Evolutionary conservation across 345 rosid species (phyloP).

Genomic region (Atalantia buxifolia): DNA sequence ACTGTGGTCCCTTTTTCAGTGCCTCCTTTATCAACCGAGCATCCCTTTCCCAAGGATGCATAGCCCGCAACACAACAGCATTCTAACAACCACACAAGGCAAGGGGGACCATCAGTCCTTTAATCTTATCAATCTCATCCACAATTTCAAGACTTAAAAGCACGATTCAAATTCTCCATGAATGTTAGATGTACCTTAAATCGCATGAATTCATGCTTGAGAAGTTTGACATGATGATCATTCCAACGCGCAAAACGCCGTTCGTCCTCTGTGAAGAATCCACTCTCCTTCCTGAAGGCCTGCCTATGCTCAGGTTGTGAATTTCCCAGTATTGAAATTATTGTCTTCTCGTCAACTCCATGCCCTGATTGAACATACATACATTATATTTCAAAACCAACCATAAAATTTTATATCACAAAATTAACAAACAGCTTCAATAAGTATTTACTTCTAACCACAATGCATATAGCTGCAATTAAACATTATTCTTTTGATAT

Average conservation of each 20-base stretch:
- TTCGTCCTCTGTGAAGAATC: constrained; percentile 67
- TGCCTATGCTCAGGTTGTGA: constrained; percentile 54
- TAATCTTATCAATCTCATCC: neutral
- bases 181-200: constrained; percentile 48
- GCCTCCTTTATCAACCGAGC: constrained; percentile 75
- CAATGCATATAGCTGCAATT: too few species aligned
- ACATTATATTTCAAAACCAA: neutral
- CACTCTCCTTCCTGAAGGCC: constrained; percentile 49
- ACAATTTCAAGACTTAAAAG: neutral
- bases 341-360: constrained; percentile 76
- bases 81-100: constrained; percentile 35
- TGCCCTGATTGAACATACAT: constrained; percentile 38
- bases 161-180: neutral
- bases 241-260: constrained; percentile 73
- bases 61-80: constrained; percentile 63
- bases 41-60: constrained; percentile 97
- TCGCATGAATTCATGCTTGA: constrained; percentile 73
- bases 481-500: too few species aligned
- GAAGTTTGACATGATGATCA: constrained; percentile 45
- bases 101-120: too few species aligned
- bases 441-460: too few species aligned
- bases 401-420: neutral
- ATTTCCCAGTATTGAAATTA: constrained; percentile 52
- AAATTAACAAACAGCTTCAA: neutral
- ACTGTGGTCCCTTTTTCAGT: constrained; percentile 44